Conservation (phyloP, 2,329 filamentous ascomycete species). For the Aspergillus spinulosporus region DNA sequence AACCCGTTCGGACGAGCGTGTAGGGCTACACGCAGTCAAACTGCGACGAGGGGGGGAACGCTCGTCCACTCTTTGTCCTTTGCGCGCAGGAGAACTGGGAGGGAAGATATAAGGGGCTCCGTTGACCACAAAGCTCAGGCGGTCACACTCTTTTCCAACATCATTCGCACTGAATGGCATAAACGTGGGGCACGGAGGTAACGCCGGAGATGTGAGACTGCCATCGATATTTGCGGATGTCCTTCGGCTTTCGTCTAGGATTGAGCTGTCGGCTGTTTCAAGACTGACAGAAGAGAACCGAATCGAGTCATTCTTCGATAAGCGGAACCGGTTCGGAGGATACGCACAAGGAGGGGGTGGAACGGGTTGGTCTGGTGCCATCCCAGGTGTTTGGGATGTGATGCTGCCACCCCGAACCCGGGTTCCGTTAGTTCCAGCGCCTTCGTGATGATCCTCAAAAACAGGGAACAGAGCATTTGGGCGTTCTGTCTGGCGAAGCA, state of each 20-base stretch:
- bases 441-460: slow-evolving; percentile 24
- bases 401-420: slow-evolving; percentile 36
- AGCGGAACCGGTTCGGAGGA: slow-evolving; percentile 33
- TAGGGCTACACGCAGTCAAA: slow-evolving; percentile 34
- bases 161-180: slow-evolving; percentile 41
- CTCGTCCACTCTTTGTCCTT: slow-evolving; percentile 27
- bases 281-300: slow-evolving; percentile 40
- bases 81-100: slow-evolving; percentile 26
- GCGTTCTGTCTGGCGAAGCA: slow-evolving; percentile 26
- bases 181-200: slow-evolving; percentile 37
- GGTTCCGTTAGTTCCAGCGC: slow-evolving; percentile 25
- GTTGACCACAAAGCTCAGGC: slow-evolving; percentile 30
- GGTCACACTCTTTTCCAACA: slow-evolving; percentile 34
- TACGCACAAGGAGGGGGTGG: slow-evolving; percentile 38
- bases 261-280: slow-evolving; percentile 42
- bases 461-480: slow-evolving; percentile 27
- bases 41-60: slow-evolving; percentile 35
- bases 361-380: slow-evolving; percentile 38
- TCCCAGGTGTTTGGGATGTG: slow-evolving; percentile 35
- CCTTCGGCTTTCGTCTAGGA: slow-evolving; percentile 35
- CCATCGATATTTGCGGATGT: slow-evolving; percentile 30
- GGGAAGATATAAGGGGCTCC: slow-evolving; percentile 30
- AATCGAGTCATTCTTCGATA: slow-evolving; percentile 38
- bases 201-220: slow-evolving; percentile 32
- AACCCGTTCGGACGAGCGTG: slow-evolving; percentile 27